Evolutionary conservation across 2,329 filamentous ascomycete species (phyloP).

Genomic region (Alternaria burnsii): DNA sequence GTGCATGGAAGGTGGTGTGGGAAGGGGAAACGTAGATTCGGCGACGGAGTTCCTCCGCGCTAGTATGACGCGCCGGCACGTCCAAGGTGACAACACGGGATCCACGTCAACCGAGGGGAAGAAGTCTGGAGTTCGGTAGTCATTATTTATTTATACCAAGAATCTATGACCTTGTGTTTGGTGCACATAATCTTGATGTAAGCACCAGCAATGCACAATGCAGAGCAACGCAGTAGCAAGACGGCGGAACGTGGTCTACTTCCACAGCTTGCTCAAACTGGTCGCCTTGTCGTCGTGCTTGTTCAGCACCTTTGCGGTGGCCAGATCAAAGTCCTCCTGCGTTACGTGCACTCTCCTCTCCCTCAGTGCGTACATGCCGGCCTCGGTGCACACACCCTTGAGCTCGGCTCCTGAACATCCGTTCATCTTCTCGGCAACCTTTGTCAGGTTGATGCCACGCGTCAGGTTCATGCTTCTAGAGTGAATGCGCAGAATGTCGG

Average conservation of each 20-base stretch:
- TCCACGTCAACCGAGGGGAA: neutral
- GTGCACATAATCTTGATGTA: conserved; percentile 21
- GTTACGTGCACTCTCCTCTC: conserved; percentile 97
- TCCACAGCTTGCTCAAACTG: conserved; percentile 86
- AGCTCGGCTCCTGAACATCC: conserved; percentile 96
- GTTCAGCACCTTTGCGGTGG: conserved; percentile 98
- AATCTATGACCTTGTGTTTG: conserved; percentile 25
- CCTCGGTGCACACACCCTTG: conserved; percentile 98
- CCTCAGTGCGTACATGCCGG: conserved; percentile 96
- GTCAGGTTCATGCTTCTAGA: conserved; percentile 98
- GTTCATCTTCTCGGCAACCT: conserved; percentile 99
- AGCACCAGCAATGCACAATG: conserved; percentile 4
- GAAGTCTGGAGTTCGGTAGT: conserved; percentile 7
- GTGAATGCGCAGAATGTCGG: conserved; percentile 97
- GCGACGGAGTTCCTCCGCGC: neutral
- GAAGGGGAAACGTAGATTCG: neutral
- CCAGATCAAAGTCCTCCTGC: conserved; percentile 98
- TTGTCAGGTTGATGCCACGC: conserved; percentile 93
- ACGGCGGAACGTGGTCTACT: conserved; percentile 57
- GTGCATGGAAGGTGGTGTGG: neutral
- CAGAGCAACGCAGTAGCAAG: conserved; percentile 1
- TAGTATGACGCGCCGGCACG: conserved; percentile 21
- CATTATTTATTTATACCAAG: conserved; percentile 18
- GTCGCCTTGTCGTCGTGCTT: conserved; percentile 99
- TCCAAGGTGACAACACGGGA: neutral